A percentile compares a stretch with the other conserved stretches of the same genome.
Evolutionary conservation across 2,329 filamentous ascomycete genomes (phyloP).

Genomic region (Purpureocillium lavendulum): DNA sequence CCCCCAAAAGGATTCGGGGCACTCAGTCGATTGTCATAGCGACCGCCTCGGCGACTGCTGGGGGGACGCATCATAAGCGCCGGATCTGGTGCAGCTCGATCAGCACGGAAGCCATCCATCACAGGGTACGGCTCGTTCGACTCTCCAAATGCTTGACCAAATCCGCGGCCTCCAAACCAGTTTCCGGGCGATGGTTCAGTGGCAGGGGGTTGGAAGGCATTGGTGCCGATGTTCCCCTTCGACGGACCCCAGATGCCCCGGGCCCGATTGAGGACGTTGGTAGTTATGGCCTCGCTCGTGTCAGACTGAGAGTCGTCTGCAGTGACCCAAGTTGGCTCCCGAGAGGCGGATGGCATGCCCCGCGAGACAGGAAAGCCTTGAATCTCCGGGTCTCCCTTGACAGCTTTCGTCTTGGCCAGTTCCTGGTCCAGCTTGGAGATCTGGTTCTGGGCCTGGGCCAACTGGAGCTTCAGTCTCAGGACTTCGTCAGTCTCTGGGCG

Average conservation of each 20-base stretch:
- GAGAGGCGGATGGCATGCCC: constrained; percentile 12
- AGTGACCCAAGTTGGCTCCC: constrained; percentile 42
- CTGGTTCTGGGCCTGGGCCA: constrained; percentile 61
- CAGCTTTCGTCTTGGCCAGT: constrained; percentile 54
- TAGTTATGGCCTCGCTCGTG: constrained; percentile 44
- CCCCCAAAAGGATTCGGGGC: constrained; percentile 23
- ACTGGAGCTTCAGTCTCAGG: constrained; percentile 59
- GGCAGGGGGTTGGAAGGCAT: constrained; percentile 25
- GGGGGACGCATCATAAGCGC: constrained; percentile 37
- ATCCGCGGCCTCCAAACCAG: constrained; percentile 38
- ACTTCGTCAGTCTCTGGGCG: constrained; percentile 47
- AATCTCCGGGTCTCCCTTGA: constrained; percentile 39
- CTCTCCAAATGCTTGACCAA: constrained; percentile 32
- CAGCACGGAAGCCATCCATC: constrained; percentile 33
- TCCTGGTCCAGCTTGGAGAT: constrained; percentile 66
- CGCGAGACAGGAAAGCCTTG: constrained; percentile 12
- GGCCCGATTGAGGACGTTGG: constrained; percentile 42
- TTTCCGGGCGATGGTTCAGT: constrained; percentile 23
- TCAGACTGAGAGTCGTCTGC: constrained; percentile 50
- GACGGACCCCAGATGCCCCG: constrained; percentile 48
- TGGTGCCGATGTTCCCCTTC: constrained; percentile 30
- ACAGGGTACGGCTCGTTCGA: constrained; percentile 22
- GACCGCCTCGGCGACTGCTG: constrained; percentile 34
- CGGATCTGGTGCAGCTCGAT: constrained; percentile 39
- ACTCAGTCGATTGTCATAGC: constrained; percentile 37